Evolutionary conservation across 2,329 filamentous ascomycete genomes (phyloP).

Genomic region (Alternaria sp.): DNA sequence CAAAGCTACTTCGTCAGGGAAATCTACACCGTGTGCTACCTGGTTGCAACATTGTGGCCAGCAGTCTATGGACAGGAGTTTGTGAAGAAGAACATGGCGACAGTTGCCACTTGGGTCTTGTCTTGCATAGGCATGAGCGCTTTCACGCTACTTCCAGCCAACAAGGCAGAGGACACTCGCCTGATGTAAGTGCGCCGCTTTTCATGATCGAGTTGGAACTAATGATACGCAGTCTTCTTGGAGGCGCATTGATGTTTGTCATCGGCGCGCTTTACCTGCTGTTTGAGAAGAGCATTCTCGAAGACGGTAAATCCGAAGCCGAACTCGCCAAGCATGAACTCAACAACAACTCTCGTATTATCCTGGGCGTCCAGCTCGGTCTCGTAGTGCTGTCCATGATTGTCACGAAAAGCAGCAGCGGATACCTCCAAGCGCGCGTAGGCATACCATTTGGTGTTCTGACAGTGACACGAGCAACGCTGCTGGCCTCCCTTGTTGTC

Average conservation of each 20-base stretch:
- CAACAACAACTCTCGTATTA: conserved; percentile 61
- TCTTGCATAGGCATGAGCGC: conserved; percentile 84
- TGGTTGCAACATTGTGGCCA: conserved; percentile 81
- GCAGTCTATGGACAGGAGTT: conserved; percentile 75
- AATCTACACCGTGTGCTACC: conserved; percentile 80
- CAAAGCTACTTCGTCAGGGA: conserved; percentile 91
- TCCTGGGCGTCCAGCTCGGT: conserved; percentile 76
- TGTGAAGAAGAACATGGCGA: conserved; percentile 66
- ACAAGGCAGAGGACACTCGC: conserved; percentile 78
- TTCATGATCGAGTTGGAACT: neutral
- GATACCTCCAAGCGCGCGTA: conserved; percentile 81
- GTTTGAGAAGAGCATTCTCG: conserved; percentile 72
- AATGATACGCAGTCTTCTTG: conserved; percentile 64
- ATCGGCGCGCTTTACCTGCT: conserved; percentile 79
- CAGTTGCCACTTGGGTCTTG: conserved; percentile 74
- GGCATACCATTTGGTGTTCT: conserved; percentile 90
- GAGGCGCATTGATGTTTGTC: conserved; percentile 77
- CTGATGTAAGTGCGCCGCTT: conserved; percentile 67
- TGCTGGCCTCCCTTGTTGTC: conserved; percentile 77
- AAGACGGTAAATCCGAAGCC: conserved; percentile 47
- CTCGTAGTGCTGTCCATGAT: conserved; percentile 80
- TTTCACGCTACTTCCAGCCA: conserved; percentile 87
- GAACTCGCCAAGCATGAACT: conserved; percentile 35
- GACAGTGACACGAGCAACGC: conserved; percentile 79
- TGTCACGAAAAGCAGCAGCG: conserved; percentile 84